Evolutionary conservation across 2,329 filamentous ascomycete species (phyloP).

Genomic region (Cladosporium sp.): DNA sequence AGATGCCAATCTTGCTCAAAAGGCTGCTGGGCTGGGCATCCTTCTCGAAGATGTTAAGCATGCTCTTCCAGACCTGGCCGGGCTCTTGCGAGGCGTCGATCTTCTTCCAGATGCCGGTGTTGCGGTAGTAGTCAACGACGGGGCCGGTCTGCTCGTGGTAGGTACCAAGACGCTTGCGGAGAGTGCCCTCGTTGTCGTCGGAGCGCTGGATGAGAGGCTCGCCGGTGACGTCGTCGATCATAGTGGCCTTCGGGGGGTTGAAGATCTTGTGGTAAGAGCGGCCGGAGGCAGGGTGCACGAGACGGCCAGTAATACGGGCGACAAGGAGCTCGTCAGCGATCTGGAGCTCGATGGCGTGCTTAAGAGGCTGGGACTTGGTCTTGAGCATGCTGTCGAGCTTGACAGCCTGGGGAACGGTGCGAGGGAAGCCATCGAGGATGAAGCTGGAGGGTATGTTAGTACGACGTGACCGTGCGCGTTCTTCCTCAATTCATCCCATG

Average conservation of each 20-base stretch:
- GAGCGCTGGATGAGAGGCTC: conserved; percentile 95
- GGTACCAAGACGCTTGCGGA: conserved; percentile 90
- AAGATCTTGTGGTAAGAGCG: conserved; percentile 98
- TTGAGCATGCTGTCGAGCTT: conserved; percentile 90
- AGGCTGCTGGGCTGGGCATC: conserved; percentile 44
- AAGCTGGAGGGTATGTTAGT: conserved; percentile 60
- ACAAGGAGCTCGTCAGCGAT: conserved; percentile 95
- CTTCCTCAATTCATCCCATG: conserved; percentile 4
- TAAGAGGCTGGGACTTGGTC: conserved; percentile 75
- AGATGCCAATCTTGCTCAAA: conserved; percentile 56
- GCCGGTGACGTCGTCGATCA: conserved; percentile 96
- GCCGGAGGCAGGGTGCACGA: conserved; percentile 93
- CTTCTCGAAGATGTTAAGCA: conserved; percentile 76
- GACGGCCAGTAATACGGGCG: conserved; percentile 90
- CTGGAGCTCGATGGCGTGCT: conserved; percentile 94
- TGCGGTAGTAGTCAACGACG: conserved; percentile 95
- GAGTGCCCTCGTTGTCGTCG: conserved; percentile 93
- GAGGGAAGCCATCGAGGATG: conserved; percentile 98
- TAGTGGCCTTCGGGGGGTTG: conserved; percentile 90
- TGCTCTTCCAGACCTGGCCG: conserved; percentile 89
- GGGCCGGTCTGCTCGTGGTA: conserved; percentile 94
- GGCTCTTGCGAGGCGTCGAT: conserved; percentile 96
- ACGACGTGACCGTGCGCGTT: background rate
- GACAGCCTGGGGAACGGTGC: conserved; percentile 93
- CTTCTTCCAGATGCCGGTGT: conserved; percentile 93